Conservation (phyloP, 495 filamentous ascomycete genomes). For the Pseudoneurospora amorphoporcata region DNA sequence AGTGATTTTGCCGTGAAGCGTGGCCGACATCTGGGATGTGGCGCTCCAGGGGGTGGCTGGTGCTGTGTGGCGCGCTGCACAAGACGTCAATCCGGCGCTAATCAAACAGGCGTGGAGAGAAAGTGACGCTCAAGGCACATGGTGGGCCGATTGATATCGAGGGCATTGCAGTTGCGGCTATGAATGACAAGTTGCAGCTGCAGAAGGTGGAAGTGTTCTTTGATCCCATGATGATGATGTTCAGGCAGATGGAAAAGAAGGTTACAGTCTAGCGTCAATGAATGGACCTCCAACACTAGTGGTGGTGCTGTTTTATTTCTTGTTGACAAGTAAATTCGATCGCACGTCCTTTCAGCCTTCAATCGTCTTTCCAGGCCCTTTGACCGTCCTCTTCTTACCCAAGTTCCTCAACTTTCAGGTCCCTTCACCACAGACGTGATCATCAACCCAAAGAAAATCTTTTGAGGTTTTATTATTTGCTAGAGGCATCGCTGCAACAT, state of each 20-base stretch:
- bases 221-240: conserved; percentile 57
- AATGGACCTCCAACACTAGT: too few species aligned
- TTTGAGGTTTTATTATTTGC: too few species aligned
- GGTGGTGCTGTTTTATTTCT: too few species aligned
- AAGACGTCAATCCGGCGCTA: not conserved
- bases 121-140: conserved; percentile 45
- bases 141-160: conserved; percentile 38
- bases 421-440: too few species aligned
- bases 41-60: not conserved
- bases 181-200: conserved; percentile 48
- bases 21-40: not conserved
- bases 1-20: not conserved
- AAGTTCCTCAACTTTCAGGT: too few species aligned
- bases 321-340: too few species aligned
- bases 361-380: too few species aligned
- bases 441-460: too few species aligned
- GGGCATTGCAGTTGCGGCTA: conserved; percentile 47
- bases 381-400: too few species aligned
- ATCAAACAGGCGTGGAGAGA: conserved; percentile 43
- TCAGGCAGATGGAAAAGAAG: conserved; percentile 44
- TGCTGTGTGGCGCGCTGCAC: not conserved
- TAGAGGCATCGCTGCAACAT: too few species aligned
- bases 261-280: too few species aligned
- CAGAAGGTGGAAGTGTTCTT: conserved; percentile 51
- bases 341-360: too few species aligned